Conservation (phyloP, 2,329 filamentous ascomycete species). For the Cercospora beticola region DNA sequence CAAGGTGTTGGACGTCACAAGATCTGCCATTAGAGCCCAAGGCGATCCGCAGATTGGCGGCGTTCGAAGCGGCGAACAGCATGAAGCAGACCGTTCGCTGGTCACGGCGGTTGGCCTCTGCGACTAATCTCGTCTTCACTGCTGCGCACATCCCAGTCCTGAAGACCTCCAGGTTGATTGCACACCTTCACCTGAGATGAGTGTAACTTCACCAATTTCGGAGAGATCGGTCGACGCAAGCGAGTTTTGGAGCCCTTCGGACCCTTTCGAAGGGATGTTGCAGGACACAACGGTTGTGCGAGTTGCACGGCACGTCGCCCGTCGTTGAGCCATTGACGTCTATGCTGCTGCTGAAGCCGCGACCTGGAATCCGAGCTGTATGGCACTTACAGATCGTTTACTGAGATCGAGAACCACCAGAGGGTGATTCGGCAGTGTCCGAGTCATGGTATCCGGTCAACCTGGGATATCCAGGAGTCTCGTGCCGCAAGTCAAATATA, state of each 20-base stretch:
- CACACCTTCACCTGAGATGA: background rate
- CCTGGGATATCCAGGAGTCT: background rate
- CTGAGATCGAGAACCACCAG: background rate
- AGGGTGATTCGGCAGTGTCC: background rate
- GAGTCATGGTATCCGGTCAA: background rate
- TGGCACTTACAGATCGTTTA: background rate
- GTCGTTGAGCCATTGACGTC: background rate
- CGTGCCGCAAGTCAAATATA: background rate
- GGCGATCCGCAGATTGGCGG: background rate
- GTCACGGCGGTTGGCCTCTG: background rate
- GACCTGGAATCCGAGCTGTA: background rate
- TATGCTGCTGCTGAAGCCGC: background rate
- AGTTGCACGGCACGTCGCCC: background rate
- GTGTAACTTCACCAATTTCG: conserved; percentile 1
- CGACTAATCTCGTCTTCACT: background rate
- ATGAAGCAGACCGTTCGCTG: background rate
- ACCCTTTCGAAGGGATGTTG: background rate
- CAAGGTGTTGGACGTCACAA: background rate
- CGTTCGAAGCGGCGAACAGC: background rate
- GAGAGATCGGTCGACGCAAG: background rate
- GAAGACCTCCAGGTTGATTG: background rate
- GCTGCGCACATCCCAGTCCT: background rate
- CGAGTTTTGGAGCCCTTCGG: background rate
- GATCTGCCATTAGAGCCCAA: conserved; percentile 1
- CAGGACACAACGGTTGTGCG: background rate